Percentiles rank a stretch among this genome's conserved stretches.
Evolutionary conservation across 2,329 filamentous ascomycete species (phyloP).

Genomic region (Aureobasidium melanogenum): DNA sequence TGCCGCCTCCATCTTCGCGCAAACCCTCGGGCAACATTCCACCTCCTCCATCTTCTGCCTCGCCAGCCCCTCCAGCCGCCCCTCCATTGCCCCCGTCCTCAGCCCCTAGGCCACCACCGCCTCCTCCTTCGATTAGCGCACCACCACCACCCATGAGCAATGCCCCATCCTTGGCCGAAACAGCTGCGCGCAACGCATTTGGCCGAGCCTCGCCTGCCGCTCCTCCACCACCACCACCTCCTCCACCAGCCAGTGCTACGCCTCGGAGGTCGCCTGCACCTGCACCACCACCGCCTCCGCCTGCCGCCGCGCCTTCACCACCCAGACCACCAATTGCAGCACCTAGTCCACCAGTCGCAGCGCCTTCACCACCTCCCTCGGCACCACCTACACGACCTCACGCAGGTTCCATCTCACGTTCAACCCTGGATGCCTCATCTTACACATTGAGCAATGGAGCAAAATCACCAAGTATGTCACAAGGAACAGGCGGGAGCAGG

Average conservation of each 20-base stretch:
- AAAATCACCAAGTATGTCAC: slow-evolving; percentile 10
- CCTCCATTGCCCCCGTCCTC: slow-evolving; percentile 27
- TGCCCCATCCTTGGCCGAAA: not conserved
- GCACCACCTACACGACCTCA: slow-evolving; percentile 22
- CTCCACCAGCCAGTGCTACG: slow-evolving; percentile 49
- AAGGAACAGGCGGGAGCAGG: not conserved
- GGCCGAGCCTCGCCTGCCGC: slow-evolving; percentile 38
- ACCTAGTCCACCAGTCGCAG: slow-evolving; percentile 27
- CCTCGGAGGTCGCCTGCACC: slow-evolving; percentile 69
- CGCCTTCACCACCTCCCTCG: slow-evolving; percentile 25
- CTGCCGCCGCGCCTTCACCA: slow-evolving; percentile 24
- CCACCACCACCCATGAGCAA: slow-evolving; percentile 22
- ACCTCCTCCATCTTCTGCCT: slow-evolving; percentile 41
- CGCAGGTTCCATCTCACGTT: slow-evolving; percentile 12
- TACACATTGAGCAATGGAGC: slow-evolving; percentile 32
- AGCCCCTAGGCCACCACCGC: slow-evolving; percentile 19
- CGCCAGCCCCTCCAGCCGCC: slow-evolving; percentile 48
- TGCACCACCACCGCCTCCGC: slow-evolving; percentile 49
- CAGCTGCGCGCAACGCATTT: slow-evolving; percentile 7
- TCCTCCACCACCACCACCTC: slow-evolving; percentile 40
- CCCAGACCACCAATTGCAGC: slow-evolving; percentile 59
- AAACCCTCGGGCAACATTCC: slow-evolving; percentile 42
- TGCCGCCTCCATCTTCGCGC: slow-evolving; percentile 47
- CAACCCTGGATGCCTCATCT: slow-evolving; percentile 20
- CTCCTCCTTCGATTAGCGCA: slow-evolving; percentile 10